Evolutionary conservation across 1,284 basidiomycete genomes (phyloP), one percentile per base, ranked within the genome.

Genomic region (Anthracocystis panici-leucophaei): DNA sequence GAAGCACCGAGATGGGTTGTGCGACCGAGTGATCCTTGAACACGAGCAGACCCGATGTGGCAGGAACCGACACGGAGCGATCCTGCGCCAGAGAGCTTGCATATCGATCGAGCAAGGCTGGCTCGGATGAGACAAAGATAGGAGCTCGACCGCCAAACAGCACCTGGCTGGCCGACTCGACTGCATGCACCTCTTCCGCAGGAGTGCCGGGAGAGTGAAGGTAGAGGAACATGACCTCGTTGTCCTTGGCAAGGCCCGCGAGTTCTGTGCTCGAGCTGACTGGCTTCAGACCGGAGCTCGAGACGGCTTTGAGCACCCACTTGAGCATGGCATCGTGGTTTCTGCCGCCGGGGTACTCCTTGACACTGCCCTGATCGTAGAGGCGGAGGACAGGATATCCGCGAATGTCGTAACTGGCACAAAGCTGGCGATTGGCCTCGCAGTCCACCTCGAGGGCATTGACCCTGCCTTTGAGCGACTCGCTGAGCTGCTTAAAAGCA

Each of bases 391-490:
- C 77, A 4, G 83, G 83, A 55, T 77, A 85, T 20, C 72, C 67
- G 6, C 55, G 33, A 18, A 85, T 70, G 20, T 45, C 29, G 58
- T 79, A 82, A 45, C 44, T 53, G 10, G 49, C 45, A 58, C 83
- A 85, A 18, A 81, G 33, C 18, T 57, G 67, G 14, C 45, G 53
- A 56, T 80, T 68, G 44, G 68, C 75, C 29, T 79, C 75, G 60
- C 83, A 85, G 63, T 84, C 74, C 11, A 85, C 77, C 41, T 83
- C 82, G 44, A 85, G 46, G 7, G 77, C 78, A 53, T 83, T 84
- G 52, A 84, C 75, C 29, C 75, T 62, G 40, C 74, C 80, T 29
- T 78, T 75, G 46, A 84, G 75, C 3, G 72, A 65, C 2, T 42
- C 40, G 29, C 73, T 78, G 12, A 82, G 65, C 46, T 77, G 49